Conservation (phyloP, 2,329 filamentous ascomycete species). For the Zasmidium angulare region DNA sequence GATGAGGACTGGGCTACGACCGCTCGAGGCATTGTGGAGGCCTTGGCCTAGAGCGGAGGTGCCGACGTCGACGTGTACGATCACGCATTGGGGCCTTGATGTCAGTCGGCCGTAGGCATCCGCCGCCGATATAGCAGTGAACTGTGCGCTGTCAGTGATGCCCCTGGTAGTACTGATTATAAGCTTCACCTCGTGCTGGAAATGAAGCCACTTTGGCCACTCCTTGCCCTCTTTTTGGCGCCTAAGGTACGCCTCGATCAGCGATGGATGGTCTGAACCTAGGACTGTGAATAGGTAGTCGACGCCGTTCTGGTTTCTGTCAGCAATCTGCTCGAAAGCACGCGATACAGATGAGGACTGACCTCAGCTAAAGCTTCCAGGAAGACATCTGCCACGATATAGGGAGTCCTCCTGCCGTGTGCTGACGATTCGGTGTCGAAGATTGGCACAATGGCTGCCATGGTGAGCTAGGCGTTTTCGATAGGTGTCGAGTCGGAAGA, state of each 20-base stretch:
- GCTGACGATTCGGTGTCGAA: background rate
- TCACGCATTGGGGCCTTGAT: conserved; percentile 68
- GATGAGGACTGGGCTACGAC: conserved; percentile 68
- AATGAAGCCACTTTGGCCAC: conserved; percentile 71
- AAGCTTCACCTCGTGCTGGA: conserved; percentile 66
- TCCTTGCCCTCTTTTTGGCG: conserved; percentile 64
- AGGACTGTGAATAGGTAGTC: conserved; percentile 62
- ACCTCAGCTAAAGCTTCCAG: conserved; percentile 17
- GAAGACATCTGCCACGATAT: conserved; percentile 19
- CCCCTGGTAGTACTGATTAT: background rate
- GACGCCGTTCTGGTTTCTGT: conserved; percentile 53
- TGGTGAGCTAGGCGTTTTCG: background rate
- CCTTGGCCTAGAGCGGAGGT: conserved; percentile 73
- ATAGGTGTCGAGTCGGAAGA: too few species aligned
- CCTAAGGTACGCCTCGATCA: conserved; percentile 73
- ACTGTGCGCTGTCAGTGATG: conserved; percentile 47
- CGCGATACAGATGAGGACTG: background rate
- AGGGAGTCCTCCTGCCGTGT: background rate
- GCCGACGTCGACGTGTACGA: conserved; percentile 77
- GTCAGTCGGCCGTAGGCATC: conserved; percentile 72
- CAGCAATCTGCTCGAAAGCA: too few species aligned
- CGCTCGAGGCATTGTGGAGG: conserved; percentile 72
- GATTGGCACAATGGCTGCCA: background rate
- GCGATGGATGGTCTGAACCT: conserved; percentile 68
- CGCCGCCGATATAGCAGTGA: conserved; percentile 78